A percentile compares a stretch with the other conserved stretches of the same genome.
phyloP scores from a whole-genome alignment of 371 early-diverging fungal genomes.

The Saksenaea oblongispora region DNA sequence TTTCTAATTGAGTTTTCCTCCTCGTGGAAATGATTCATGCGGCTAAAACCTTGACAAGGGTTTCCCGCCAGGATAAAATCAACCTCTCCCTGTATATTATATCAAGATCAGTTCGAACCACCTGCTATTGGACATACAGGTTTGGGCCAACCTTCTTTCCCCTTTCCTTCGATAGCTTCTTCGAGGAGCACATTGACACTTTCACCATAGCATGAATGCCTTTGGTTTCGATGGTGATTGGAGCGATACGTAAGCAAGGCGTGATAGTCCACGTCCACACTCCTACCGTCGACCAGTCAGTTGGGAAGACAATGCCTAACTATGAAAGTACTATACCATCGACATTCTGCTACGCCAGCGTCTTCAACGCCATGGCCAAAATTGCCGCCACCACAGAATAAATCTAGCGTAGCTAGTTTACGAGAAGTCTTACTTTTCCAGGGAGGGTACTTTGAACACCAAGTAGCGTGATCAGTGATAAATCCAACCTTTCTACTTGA shows the following conservation, averaged over 20 bases:
- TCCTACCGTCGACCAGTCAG: constrained; percentile 17
- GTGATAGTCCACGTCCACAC: constrained; percentile 18
- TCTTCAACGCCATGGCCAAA: constrained; percentile 26
- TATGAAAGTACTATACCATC: constrained; percentile 17
- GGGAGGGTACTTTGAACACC: background rate
- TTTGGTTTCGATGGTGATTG: constrained; percentile 1
- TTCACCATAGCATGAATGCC: constrained; percentile 10
- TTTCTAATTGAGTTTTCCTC: background rate
- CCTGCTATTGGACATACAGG: constrained; percentile 3
- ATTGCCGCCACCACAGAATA: constrained; percentile 32
- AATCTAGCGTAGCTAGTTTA: constrained; percentile 21
- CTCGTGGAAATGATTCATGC: constrained; percentile 14
- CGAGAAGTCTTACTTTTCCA: constrained; percentile 3
- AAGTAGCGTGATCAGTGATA: constrained; percentile 8
- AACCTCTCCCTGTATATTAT: constrained; percentile 23
- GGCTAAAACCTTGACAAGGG: constrained; percentile 33
- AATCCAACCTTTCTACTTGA: background rate
- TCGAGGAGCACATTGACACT: constrained; percentile 23
- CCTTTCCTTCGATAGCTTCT: constrained; percentile 10
- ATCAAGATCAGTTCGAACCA: background rate
- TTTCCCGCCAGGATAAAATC: constrained; percentile 28
- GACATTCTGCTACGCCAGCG: constrained; percentile 18
- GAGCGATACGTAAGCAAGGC: constrained; percentile 18
- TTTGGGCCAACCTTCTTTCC: constrained; percentile 4
- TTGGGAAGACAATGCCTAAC: background rate